Conservation (phyloP, 2,329 filamentous ascomycete species). For the Cladophialophora bantiana region DNA sequence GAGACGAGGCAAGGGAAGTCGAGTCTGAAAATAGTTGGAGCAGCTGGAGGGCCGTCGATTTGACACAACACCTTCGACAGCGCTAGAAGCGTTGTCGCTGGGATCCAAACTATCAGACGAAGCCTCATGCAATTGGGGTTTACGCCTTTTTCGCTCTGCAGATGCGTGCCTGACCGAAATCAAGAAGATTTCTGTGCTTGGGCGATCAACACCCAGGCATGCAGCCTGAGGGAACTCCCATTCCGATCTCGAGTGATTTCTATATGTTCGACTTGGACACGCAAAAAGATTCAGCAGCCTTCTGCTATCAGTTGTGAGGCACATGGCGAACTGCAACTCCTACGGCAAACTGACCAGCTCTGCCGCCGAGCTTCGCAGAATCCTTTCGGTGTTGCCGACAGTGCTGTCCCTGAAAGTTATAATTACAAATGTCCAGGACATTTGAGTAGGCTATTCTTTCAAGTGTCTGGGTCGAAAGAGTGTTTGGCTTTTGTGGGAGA, state of each 20-base stretch:
- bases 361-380: neutral
- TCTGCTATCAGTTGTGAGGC: neutral
- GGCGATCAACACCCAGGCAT: neutral
- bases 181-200: neutral
- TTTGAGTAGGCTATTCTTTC: neutral
- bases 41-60: constrained; percentile 47
- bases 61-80: constrained; percentile 12
- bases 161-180: neutral
- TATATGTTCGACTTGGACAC: neutral
- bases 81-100: neutral
- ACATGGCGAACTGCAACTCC: neutral
- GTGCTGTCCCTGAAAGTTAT: neutral
- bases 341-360: neutral
- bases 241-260: neutral
- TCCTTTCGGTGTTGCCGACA: neutral
- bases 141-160: neutral
- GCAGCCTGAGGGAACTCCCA: neutral
- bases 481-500: neutral
- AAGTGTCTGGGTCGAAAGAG: neutral
- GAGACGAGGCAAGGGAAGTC: constrained; percentile 47
- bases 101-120: neutral
- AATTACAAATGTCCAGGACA: neutral
- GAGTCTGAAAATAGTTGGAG: constrained; percentile 58
- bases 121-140: neutral
- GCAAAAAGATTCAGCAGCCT: neutral